Evolutionary conservation across 225 moss, liverwort and hornwort genomes (phyloP).

Genomic region (Pseudisothecium myosuroides): DNA sequence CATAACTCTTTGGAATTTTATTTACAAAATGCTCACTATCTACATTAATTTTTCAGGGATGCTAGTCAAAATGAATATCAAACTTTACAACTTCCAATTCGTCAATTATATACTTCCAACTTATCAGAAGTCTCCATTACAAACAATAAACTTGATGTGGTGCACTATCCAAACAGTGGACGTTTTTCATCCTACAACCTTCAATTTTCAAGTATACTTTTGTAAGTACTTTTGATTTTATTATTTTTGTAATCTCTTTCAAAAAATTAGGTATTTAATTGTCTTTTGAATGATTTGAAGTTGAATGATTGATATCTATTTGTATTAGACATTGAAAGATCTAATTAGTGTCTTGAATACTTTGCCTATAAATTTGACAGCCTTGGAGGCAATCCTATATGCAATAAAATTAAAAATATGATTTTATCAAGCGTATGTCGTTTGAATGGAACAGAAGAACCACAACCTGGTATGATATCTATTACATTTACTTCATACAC

Average conservation of each 20-base stretch:
- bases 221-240: background rate
- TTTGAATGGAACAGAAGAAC: background rate
- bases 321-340: background rate
- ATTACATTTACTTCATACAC: background rate
- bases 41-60: background rate
- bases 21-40: background rate
- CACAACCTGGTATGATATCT: background rate
- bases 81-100: background rate
- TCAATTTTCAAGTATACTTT: background rate
- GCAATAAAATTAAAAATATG: background rate
- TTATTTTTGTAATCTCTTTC: background rate
- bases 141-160: background rate
- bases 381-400: background rate
- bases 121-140: no score
- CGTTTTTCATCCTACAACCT: background rate
- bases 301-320: background rate
- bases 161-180: background rate
- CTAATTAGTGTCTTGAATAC: background rate
- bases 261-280: background rate
- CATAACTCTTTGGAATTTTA: background rate
- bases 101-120: background rate
- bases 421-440: background rate
- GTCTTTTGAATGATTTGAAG: background rate
- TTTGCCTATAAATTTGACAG: background rate
- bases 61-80: background rate